Conservation (phyloP, 352 stramenopile genomes). For the Blastocystis sp. region DNA sequence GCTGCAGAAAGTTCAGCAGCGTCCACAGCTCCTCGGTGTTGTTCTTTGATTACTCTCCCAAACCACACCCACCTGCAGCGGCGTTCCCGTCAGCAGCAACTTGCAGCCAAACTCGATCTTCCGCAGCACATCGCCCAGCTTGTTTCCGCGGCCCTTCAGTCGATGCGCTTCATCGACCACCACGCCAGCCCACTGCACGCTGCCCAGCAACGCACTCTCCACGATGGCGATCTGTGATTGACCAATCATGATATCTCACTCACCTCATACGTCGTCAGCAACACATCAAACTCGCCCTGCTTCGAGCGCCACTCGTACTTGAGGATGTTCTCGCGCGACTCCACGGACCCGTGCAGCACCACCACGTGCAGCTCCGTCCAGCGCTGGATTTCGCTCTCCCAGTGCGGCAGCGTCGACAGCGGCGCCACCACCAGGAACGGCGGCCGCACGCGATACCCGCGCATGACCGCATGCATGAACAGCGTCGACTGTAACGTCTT, state of each 20-base stretch:
- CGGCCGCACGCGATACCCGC: slow-evolving; percentile 77
- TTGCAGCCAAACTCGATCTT: slow-evolving; percentile 71
- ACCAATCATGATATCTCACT: too few relatives aligned
- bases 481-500: slow-evolving; percentile 77
- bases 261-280: slow-evolving; percentile 99
- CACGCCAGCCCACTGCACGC: slow-evolving; percentile 87
- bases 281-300: slow-evolving; percentile 83
- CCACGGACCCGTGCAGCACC: slow-evolving; percentile 90
- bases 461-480: slow-evolving; percentile 83
- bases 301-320: slow-evolving; percentile 87
- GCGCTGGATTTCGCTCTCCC: slow-evolving; percentile 81
- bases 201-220: slow-evolving; percentile 66
- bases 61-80: slow-evolving; percentile 67
- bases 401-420: slow-evolving; percentile 90
- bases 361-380: slow-evolving; percentile 77
- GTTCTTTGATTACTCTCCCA: slow-evolving; percentile 67
- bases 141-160: slow-evolving; percentile 92
- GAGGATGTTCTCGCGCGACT: slow-evolving; percentile 80
- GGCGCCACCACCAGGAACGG: slow-evolving; percentile 97
- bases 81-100: slow-evolving; percentile 82
- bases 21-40: slow-evolving; percentile 89
- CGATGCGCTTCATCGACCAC: slow-evolving; percentile 98
- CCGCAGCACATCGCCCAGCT: slow-evolving; percentile 75
- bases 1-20: slow-evolving; percentile 87
- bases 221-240: slow-evolving; percentile 81